These are phyloP conservation scores for Chlorella variabilis DNA, from an alignment of 163 green algal genomes.

Conservation along the genomic window DNA sequence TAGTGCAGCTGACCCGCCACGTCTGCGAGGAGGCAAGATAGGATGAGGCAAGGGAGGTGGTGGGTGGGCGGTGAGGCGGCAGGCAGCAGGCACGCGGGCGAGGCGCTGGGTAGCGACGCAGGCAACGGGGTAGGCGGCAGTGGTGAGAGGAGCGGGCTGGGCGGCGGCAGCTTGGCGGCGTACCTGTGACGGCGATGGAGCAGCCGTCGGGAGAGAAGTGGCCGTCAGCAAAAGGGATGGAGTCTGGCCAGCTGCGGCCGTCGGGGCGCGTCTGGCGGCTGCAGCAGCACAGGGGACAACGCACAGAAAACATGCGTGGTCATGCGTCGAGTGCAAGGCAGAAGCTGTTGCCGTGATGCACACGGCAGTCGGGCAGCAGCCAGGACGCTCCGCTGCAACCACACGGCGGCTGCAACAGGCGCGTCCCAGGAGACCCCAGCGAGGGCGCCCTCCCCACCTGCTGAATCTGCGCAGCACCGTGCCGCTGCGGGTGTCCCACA, in stretches of 20 bases:
- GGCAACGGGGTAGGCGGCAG: no score
- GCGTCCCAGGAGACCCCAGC: no score
- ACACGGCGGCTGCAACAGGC: no score
- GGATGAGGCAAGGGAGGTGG: background rate
- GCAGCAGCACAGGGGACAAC: background rate
- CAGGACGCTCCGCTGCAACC: no score
- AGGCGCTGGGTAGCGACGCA: no score
- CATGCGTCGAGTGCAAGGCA: background rate
- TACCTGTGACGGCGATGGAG: conserved; percentile 25
- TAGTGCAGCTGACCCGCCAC: conserved; percentile 64
- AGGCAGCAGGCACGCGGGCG: no score
- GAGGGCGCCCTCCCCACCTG: background rate
- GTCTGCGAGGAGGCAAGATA: conserved; percentile 53
- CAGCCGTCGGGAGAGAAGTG: conserved; percentile 62
- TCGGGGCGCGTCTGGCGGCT: conserved; percentile 62
- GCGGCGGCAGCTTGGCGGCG: no score
- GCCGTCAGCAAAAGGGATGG: conserved; percentile 74
- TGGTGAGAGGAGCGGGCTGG: no score
- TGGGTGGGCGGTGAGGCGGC: background rate
- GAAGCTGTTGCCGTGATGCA: no score
- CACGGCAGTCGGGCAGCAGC: no score
- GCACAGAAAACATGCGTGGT: background rate
- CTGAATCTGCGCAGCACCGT: conserved; percentile 57
- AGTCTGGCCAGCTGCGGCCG: conserved; percentile 65
- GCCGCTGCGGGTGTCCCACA: conserved; percentile 77